phyloP scores from a whole-genome alignment of 371 early-diverging fungal genomes.

The Batkoa obscura region DNA sequence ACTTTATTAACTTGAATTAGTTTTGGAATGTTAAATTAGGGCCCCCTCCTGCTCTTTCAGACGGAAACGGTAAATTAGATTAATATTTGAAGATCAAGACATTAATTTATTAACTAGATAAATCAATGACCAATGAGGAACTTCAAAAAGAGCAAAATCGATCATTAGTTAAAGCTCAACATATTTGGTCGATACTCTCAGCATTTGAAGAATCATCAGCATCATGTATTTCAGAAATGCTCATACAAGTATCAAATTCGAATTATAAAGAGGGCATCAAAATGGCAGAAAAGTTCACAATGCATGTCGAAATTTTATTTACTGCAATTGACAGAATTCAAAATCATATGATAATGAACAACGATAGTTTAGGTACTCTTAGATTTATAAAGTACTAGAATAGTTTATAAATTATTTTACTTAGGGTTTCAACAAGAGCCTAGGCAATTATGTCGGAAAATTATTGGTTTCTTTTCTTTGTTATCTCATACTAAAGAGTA shows the following conservation, averaged over 20 bases:
- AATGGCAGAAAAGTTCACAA: constrained; percentile 79
- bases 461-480: constrained; percentile 79
- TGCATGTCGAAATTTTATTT: constrained; percentile 84
- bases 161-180: constrained; percentile 73
- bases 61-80: not conserved
- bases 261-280: constrained; percentile 62
- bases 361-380: constrained; percentile 5
- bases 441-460: constrained; percentile 73
- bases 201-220: constrained; percentile 94
- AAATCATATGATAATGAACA: constrained; percentile 21
- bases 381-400: not conserved
- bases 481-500: constrained; percentile 61
- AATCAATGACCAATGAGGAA: constrained; percentile 18
- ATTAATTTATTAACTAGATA: not conserved
- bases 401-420: not conserved
- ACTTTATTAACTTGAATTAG: constrained; percentile 14
- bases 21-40: constrained; percentile 59
- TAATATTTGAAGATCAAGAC: not conserved
- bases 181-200: constrained; percentile 80
- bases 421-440: constrained; percentile 65
- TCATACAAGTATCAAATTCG: constrained; percentile 74
- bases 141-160: constrained; percentile 28
- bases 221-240: constrained; percentile 91
- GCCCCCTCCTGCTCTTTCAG: constrained; percentile 2
- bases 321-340: constrained; percentile 74